These are phyloP conservation scores for Buxus sempervirens DNA, from an alignment of 164 flowering plant species.

Conservation along the genomic window DNA sequence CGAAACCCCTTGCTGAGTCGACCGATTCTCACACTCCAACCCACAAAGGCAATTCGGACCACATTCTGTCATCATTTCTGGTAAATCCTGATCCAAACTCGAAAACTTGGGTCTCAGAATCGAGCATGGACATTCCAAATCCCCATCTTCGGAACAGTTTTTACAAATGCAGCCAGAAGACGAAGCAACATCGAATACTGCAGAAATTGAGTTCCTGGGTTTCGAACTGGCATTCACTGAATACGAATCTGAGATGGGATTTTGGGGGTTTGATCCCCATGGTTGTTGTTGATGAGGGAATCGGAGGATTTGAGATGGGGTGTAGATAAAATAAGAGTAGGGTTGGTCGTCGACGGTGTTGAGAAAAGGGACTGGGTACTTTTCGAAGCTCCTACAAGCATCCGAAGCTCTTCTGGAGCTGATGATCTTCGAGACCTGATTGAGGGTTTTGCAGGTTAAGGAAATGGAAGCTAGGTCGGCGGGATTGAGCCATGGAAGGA, in stretches of 20 bases:
- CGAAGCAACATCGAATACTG: constrained; percentile 11
- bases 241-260: constrained; percentile 1
- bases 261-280: constrained; percentile 47
- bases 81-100: constrained; percentile 17
- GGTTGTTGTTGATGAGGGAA: constrained; percentile 32
- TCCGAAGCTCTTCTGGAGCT: constrained; percentile 51
- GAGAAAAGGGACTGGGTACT: constrained; percentile 56
- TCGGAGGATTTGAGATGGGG: constrained; percentile 40
- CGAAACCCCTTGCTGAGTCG: constrained; percentile 59
- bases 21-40: constrained; percentile 53
- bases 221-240: background rate
- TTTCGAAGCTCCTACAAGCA: constrained; percentile 66
- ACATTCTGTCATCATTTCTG: constrained; percentile 50
- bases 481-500: constrained; percentile 63
- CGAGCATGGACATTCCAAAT: constrained; percentile 37
- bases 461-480: constrained; percentile 54
- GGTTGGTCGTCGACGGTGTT: constrained; percentile 50
- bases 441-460: constrained; percentile 56
- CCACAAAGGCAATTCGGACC: constrained; percentile 69
- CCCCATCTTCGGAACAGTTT: constrained; percentile 27
- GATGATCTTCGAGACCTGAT: constrained; percentile 39
- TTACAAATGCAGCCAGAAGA: constrained; percentile 53
- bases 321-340: constrained; percentile 71
- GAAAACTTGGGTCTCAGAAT: constrained; percentile 2
- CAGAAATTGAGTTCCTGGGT: constrained; percentile 8